Evolutionary conservation across 805 yeast species (phyloP), one percentile per base, ranked within the genome.

Genomic region (Hanseniaspora osmophila): DNA sequence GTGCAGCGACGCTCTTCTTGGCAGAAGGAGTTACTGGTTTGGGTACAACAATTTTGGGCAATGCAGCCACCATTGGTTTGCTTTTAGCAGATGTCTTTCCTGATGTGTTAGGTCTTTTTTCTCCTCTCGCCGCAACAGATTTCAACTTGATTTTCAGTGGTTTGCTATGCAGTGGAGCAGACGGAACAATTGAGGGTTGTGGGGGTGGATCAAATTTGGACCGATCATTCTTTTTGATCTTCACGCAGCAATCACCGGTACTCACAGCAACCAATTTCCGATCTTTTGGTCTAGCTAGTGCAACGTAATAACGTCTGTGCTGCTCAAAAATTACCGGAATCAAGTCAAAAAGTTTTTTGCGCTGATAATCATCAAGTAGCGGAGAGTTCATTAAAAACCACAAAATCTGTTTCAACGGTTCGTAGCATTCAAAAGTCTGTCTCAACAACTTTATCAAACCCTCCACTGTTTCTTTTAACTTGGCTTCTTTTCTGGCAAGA

Each of bases 371-470:
- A 11, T 82, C 71, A 16, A 80, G 49, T 22, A 79, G 59, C 6
- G 40, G 35, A 1, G 82, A 76, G 52, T 79, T 82, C 9, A 87
- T 59, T 10, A 78, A 68, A 40, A 71, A 68, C 96, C 96, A 87
- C 1, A 92, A 53, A 9, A 73, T 71, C 2, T 57, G 54, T 45
- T 71, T 70, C 17, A 92, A 63, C 0, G 86, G 84, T 29, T 61
- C 77, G 43, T 73, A 67, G 2, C 73, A 49, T 33, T 52, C 55
- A 41, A 61, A 61, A 40, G 51, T 51, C 15, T 51, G 49, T 41
- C 62, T 49, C 27, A 58, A 37, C 6, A 59, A 46, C 18, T 51
- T 49, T 7, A 58, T 42, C 29, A 56, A 33, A n/a, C 63, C 63
- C 16, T 48, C 46, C 1, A 60, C 51, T 30, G 44, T 66, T 58